Conservation (phyloP, 352 stramenopile species). For the Plasmopara muralis region DNA sequence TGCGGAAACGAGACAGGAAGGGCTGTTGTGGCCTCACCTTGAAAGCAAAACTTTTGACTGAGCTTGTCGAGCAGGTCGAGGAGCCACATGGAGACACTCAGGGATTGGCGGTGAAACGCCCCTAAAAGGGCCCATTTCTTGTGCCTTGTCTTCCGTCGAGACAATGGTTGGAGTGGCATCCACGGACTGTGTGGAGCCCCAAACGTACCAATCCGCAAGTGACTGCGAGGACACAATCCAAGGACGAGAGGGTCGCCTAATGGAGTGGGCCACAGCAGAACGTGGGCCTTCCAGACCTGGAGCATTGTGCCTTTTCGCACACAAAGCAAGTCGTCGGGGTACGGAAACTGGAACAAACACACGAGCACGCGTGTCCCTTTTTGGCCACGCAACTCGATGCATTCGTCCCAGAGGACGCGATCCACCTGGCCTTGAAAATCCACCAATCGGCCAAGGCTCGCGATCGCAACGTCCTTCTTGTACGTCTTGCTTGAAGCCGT, state of each 20-base stretch:
- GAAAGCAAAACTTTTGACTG: slow-evolving; percentile 36
- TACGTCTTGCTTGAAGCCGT: slow-evolving; percentile 5
- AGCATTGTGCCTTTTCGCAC: slow-evolving; percentile 27
- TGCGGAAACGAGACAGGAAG: slow-evolving; percentile 18
- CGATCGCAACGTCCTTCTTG: slow-evolving; percentile 5
- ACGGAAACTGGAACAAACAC: slow-evolving; percentile 36
- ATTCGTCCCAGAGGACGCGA: slow-evolving; percentile 37
- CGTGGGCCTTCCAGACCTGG: slow-evolving; percentile 20
- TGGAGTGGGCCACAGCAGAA: slow-evolving; percentile 30
- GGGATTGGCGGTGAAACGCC: slow-evolving; percentile 24
- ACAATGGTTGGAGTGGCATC: slow-evolving; percentile 7
- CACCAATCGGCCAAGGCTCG: slow-evolving; percentile 19
- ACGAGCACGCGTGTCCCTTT: slow-evolving; percentile 21
- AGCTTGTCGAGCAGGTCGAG: slow-evolving; percentile 32
- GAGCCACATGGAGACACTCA: slow-evolving; percentile 30
- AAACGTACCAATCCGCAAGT: slow-evolving; percentile 21
- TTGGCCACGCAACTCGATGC: slow-evolving; percentile 26
- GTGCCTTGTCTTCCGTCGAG: slow-evolving; percentile 9
- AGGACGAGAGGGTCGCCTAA: slow-evolving; percentile 24
- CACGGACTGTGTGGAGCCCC: slow-evolving; percentile 10
- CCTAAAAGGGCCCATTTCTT: slow-evolving; percentile 28
- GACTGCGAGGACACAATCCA: slow-evolving; percentile 32
- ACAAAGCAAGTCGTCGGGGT: slow-evolving; percentile 20
- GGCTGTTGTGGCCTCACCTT: slow-evolving; percentile 3
- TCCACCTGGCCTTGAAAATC: slow-evolving; percentile 29